phyloP scores from a whole-genome alignment of 495 filamentous ascomycete genomes.

The Penicillium coprophilum region DNA sequence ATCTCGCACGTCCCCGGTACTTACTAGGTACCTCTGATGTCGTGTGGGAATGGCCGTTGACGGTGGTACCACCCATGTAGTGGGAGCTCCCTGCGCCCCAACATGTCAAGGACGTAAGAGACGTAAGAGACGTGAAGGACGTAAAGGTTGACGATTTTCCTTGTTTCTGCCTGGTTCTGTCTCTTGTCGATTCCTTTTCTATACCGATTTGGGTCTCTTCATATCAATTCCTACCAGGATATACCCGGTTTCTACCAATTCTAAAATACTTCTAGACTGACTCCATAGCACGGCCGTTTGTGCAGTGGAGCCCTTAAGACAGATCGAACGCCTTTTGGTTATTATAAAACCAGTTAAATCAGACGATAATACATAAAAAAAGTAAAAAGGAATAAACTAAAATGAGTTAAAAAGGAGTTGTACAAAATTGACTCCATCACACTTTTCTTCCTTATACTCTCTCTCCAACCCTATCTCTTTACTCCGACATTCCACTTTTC shows the following conservation, averaged over 20 bases:
- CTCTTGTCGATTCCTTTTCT: too few relatives aligned
- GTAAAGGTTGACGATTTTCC: neutral
- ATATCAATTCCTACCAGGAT: neutral
- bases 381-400: neutral
- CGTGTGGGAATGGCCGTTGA: too few relatives aligned
- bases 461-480: too few relatives aligned
- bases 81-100: too few relatives aligned
- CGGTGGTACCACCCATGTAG: neutral
- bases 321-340: neutral
- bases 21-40: neutral
- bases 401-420: neutral
- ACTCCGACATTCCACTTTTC: too few relatives aligned
- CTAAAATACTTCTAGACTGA: neutral
- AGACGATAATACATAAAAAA: neutral
- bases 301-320: neutral
- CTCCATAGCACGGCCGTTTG: neutral
- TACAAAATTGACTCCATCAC: neutral
- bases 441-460: neutral
- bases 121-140: too few relatives aligned
- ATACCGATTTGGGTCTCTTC: neutral
- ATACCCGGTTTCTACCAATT: neutral
- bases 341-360: neutral
- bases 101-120: too few relatives aligned
- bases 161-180: neutral
- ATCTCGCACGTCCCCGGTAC: neutral